Evolutionary conservation across 1,284 basidiomycete species (phyloP), one percentile per base, ranked within the genome.

Genomic region (Moniliella sp.): DNA sequence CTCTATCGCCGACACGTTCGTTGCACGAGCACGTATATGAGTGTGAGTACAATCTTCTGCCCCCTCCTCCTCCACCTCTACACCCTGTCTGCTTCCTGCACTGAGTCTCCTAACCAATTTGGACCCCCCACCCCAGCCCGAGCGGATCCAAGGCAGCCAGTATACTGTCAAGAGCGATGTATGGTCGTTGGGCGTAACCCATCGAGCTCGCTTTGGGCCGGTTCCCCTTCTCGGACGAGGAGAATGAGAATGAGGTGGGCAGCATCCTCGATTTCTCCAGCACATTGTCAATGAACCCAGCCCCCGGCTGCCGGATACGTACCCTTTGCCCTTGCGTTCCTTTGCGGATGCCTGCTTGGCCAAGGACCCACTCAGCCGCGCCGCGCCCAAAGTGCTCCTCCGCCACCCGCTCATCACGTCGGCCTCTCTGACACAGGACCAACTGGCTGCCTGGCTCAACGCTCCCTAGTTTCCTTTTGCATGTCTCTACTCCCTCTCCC

Each of bases 1-100:
- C 65, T 86, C 80, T 1, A 88, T 99, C 42, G 91, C 91, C 10
- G 81, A 94, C 62, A 99, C 91, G 0, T 97, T 97, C 58, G 88
- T 97, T 11, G 88, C 5, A 97, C 91, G 2, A 86, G 81, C 40
- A 88, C 84, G 10, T 99, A 97, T 63, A 99, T 97, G 88, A 88
- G 83, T 46, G 86, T 93, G 62, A 30, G 44, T 43, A 0, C 10
- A 10, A 11, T 11, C 30, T 8, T 10, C 16, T 16, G 5, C 16
- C 5, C 15, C 4, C 9, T 7, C 11, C n/a, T 25, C 23, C n/a
- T 11, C 11, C n/a, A n/a, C n/a, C n/a, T n/a, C n/a, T n/a, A n/a
- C n/a, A n/a, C n/a, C n/a, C 12, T 5, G 5, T 12, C 13, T 18
- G 5, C 11, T 25, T 25, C 7, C 21, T 23, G 4, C 18, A 11